phyloP scores from a whole-genome alignment of 2,329 filamentous ascomycete genomes.

The Stenocarpella maydis region DNA sequence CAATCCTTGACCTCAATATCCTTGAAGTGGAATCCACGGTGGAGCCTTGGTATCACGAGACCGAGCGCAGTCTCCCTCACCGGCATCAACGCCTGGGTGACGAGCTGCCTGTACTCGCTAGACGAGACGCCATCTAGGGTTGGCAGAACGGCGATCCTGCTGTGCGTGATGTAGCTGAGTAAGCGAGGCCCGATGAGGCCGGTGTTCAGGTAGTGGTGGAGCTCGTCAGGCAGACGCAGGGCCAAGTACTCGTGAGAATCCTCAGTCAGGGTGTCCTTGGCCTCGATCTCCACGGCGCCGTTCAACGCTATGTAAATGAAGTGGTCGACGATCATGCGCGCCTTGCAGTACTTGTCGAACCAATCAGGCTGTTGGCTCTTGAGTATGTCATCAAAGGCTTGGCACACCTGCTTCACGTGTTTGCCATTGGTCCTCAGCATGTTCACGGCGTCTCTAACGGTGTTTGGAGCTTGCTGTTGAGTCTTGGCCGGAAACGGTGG shows the following conservation, averaged over 20 bases:
- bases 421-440: conserved; percentile 76
- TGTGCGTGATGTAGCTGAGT: conserved; percentile 82
- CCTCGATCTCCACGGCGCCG: conserved; percentile 80
- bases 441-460: conserved; percentile 79
- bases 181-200: conserved; percentile 83
- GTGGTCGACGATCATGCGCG: conserved; percentile 85
- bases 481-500: conserved; percentile 73
- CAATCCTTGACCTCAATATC: conserved; percentile 81
- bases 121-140: conserved; percentile 85
- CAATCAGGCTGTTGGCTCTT: conserved; percentile 77
- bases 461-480: conserved; percentile 61
- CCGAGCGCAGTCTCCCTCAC: conserved; percentile 80
- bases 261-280: conserved; percentile 75
- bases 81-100: conserved; percentile 76
- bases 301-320: conserved; percentile 81
- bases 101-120: conserved; percentile 80
- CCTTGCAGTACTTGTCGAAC: conserved; percentile 85
- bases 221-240: conserved; percentile 86
- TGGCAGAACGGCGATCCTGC: conserved; percentile 80
- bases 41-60: conserved; percentile 79
- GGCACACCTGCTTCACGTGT: conserved; percentile 76
- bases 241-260: conserved; percentile 92
- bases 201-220: conserved; percentile 88
- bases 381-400: conserved; percentile 81
- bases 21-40: conserved; percentile 84